These are phyloP conservation scores for Pythium scleroteichum DNA, from an alignment of 352 stramenopile genomes.

Conservation along the genomic window DNA sequence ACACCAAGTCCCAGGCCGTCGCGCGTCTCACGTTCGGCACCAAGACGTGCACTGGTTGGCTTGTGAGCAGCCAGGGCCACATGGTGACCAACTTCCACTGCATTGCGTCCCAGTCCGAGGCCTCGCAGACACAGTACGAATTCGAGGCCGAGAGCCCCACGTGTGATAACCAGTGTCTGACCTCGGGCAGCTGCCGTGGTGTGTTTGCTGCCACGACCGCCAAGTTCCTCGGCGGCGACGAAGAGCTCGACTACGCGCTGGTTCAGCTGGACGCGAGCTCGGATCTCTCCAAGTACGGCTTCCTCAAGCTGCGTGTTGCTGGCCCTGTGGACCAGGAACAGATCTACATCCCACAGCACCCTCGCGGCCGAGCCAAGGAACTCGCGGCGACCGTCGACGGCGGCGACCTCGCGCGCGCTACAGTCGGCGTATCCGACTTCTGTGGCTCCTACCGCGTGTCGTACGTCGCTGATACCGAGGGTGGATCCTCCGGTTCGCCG, in stretches of 20 bases:
- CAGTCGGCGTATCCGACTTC: constrained; percentile 26
- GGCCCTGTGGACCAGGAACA: constrained; percentile 31
- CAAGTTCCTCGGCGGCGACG: constrained; percentile 27
- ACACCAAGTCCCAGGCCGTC: constrained; percentile 35
- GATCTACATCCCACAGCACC: constrained; percentile 17
- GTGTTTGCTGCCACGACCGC: constrained; percentile 29
- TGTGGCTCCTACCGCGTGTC: constrained; percentile 37
- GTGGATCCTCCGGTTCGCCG: constrained; percentile 44
- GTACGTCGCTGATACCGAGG: constrained; percentile 45
- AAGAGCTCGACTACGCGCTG: constrained; percentile 42
- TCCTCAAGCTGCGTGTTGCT: constrained; percentile 33
- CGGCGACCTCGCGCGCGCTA: constrained; percentile 25
- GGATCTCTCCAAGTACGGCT: constrained; percentile 36
- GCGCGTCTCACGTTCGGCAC: constrained; percentile 34
- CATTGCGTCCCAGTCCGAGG: constrained; percentile 28
- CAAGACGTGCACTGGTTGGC: constrained; percentile 42
- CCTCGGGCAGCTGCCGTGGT: constrained; percentile 24
- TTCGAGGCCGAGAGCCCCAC: constrained; percentile 37
- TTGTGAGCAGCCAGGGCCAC: constrained; percentile 42
- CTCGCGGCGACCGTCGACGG: constrained; percentile 32
- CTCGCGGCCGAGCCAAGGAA: constrained; percentile 28
- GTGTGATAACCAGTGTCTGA: constrained; percentile 35
- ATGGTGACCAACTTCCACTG: constrained; percentile 54
- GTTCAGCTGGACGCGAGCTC: constrained; percentile 34
- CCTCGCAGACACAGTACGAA: constrained; percentile 32